Percentiles rank a stretch among this genome's conserved stretches.
These are phyloP conservation scores for Erythrobasidium hasegawianum DNA, from an alignment of 1,284 basidiomycete species.

Conservation along the genomic window DNA sequence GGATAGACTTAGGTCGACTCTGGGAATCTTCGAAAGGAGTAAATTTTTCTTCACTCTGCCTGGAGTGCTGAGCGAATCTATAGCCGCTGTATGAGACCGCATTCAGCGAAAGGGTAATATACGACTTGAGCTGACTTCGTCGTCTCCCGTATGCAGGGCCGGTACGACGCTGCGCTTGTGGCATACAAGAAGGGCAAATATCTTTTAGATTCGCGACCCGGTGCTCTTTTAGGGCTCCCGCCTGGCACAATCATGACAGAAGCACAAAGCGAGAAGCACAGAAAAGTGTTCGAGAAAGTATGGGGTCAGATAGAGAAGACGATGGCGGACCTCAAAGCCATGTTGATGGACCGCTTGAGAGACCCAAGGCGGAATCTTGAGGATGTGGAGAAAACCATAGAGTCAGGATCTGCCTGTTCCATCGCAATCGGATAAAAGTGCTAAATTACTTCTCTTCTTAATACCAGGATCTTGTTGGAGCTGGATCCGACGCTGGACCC, in stretches of 20 bases:
- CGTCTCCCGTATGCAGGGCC: too few relatives aligned
- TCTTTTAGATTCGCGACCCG: constrained; percentile 78
- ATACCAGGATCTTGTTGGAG: constrained; percentile 72
- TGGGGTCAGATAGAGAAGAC: constrained; percentile 94
- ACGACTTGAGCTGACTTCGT: too few relatives aligned
- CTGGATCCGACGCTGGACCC: constrained; percentile 77
- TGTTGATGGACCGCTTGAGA: constrained; percentile 71
- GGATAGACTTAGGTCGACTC: constrained; percentile 82
- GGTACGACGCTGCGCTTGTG: constrained; percentile 86
- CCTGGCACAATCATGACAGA: constrained; percentile 53
- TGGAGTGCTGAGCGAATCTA: constrained; percentile 78
- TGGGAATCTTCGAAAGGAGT: constrained; percentile 91
- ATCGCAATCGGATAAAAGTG: too few relatives aligned
- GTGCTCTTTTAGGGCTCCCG: constrained; percentile 64
- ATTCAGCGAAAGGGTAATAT: too few relatives aligned
- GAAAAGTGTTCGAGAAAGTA: constrained; percentile 89
- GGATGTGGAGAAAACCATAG: constrained; percentile 94
- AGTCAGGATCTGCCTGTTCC: constrained; percentile 59
- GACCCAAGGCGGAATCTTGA: constrained; percentile 76
- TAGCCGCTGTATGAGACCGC: constrained; percentile 82
- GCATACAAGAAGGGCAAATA: constrained; percentile 98
- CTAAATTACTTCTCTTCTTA: too few relatives aligned
- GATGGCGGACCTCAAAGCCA: constrained; percentile 82
- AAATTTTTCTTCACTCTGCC: constrained; percentile 99
- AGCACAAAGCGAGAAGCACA: constrained; percentile 65